A percentile compares a stretch with the other conserved stretches of the same genome.
Evolutionary conservation across 768 basidiomycete genomes (phyloP).

Genomic region (Mycena epipterygia): DNA sequence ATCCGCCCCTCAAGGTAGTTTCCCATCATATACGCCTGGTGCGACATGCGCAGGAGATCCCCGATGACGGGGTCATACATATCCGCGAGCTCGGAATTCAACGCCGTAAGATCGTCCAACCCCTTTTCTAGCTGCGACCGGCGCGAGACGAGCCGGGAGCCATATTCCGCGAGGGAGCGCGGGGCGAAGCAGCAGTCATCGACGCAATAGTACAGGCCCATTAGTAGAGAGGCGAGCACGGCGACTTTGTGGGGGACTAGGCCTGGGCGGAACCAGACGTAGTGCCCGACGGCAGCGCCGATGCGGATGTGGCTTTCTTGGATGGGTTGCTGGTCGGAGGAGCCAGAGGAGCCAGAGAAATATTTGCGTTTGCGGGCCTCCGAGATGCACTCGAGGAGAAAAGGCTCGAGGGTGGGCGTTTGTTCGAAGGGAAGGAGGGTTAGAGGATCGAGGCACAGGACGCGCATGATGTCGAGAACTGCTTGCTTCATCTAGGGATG

Average conservation of each 20-base stretch:
- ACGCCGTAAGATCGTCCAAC: constrained; percentile 3
- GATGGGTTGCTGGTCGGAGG: too few species aligned
- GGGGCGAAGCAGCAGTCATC: constrained; percentile 22
- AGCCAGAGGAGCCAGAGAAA: not conserved
- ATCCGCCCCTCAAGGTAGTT: constrained; percentile 24
- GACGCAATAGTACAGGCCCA: constrained; percentile 25
- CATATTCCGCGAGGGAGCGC: constrained; percentile 12
- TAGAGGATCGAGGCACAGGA: constrained; percentile 16
- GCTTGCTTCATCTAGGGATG: constrained; percentile 15
- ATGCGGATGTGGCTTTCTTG: constrained; percentile 21
- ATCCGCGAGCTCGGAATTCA: constrained; percentile 10
- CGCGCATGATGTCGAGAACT: constrained; percentile 20
- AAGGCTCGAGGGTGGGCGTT: constrained; percentile 23
- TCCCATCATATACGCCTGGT: constrained; percentile 31
- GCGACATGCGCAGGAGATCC: constrained; percentile 13
- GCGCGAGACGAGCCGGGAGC: constrained; percentile 2
- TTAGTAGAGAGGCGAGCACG: constrained; percentile 9
- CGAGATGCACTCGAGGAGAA: constrained; percentile 22
- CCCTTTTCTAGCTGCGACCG: constrained; percentile 14
- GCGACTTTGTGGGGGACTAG: not conserved
- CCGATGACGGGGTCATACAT: constrained; percentile 18
- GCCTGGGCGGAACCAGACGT: constrained; percentile 13
- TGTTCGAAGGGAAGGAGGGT: constrained; percentile 17
- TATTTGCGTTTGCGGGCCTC: constrained; percentile 16
- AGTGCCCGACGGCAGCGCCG: constrained; percentile 30